Evolutionary conservation across 306 rosid species (phyloP), one percentile per base, ranked within the genome.

Genomic region (Purshia tridentata): DNA sequence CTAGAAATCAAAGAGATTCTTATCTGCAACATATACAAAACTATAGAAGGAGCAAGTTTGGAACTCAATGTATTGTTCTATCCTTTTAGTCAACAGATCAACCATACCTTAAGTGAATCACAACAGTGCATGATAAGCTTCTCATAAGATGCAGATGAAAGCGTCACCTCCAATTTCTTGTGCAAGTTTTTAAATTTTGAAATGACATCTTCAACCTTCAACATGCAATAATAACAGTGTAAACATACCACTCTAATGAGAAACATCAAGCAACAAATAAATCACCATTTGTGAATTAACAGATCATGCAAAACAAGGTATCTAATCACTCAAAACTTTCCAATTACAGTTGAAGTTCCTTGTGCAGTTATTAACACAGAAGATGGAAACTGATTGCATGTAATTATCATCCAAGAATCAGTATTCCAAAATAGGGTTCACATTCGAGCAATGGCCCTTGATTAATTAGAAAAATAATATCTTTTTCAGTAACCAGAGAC

Each of bases 171-270:
- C 72, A 86, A 75, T 10, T 39, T 81, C 11, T 18, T 71, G 76
- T 94, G 98, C 80, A 86, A 76, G 76, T 80, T 83, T 76, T 78
- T 89, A 85, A 86, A 88, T 66, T 82, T 84, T 74, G 75, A 62
- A 70, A 86, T 58, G 66, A 68, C 80, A 80, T 88, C 90, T 89
- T 91, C 97, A 79, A 91, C 87, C 98, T 94, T 87, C 84, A 87
- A 86, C 29, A 78, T 29, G 52, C 66, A 82, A 77, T 48, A 73
- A 80, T 76, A 23, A 23, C 74, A 44, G 62, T 20, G 46, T 47
- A 41, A 35, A 14, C 8, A 16, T 6, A 80, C 48, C 23, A 68
- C 61, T 65, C 64, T 42, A 60, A 29, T 18, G 8, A 68, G 54
- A 47, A 53, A 56, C 20, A 35, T 12, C 6, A 12, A 6, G 16